A percentile compares a stretch with the other conserved stretches of the same genome.
phyloP scores from a whole-genome alignment of 108 stramenopile species.

The Bacterosira constricta region DNA sequence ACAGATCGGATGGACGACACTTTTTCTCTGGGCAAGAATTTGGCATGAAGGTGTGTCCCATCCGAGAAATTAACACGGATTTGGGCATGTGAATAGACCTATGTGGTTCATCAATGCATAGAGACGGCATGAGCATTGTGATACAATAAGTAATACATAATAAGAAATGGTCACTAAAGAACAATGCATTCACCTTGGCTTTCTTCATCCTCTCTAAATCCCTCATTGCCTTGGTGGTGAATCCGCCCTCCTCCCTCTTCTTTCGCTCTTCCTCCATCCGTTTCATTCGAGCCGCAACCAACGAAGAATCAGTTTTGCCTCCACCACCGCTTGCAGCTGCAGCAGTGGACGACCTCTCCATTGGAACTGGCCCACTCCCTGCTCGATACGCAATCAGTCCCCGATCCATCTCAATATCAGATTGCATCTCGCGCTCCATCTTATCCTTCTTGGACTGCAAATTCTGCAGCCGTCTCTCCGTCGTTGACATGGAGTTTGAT shows the following conservation, averaged over 20 bases:
- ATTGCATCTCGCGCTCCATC: slow-evolving; percentile 62
- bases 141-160: background rate
- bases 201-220: slow-evolving; percentile 79
- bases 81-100: slow-evolving; percentile 67
- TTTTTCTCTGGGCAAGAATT: slow-evolving; percentile 67
- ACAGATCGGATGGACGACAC: slow-evolving; percentile 48
- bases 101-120: background rate
- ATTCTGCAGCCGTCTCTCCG: slow-evolving; percentile 50
- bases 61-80: slow-evolving; percentile 72
- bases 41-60: slow-evolving; percentile 58
- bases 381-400: slow-evolving; percentile 58
- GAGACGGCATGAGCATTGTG: background rate
- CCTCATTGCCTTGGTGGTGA: slow-evolving; percentile 88
- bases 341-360: background rate
- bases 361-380: slow-evolving; percentile 35
- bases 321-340: slow-evolving; percentile 14
- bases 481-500: slow-evolving; percentile 43
- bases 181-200: slow-evolving; percentile 47
- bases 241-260: slow-evolving; percentile 69
- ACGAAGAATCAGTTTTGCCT: slow-evolving; percentile 52
- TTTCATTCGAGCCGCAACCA: slow-evolving; percentile 61
- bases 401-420: slow-evolving; percentile 49
- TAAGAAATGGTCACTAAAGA: background rate
- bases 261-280: slow-evolving; percentile 56
- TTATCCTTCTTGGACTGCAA: slow-evolving; percentile 52